These are phyloP conservation scores for Pyrenopolyporus hunteri DNA, from an alignment of 495 filamentous ascomycete species.

Conservation along the genomic window DNA sequence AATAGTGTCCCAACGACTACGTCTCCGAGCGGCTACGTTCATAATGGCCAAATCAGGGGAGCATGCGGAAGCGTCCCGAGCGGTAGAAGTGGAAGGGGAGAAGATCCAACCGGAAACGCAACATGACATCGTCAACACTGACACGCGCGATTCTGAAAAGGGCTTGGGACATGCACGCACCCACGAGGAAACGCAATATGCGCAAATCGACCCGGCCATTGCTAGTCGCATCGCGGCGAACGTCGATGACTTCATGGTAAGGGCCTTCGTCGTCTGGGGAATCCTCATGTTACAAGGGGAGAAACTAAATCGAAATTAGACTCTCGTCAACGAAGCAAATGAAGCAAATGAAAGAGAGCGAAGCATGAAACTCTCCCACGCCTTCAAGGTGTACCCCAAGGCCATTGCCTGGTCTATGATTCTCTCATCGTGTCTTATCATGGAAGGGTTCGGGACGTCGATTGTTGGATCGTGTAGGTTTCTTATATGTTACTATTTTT, in stretches of 20 bases:
- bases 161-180: conserved; percentile 9
- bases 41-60: conserved; percentile 17
- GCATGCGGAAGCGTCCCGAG: background rate
- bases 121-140: conserved; percentile 11
- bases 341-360: conserved; percentile 44
- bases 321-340: conserved; percentile 43
- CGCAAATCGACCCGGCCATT: conserved; percentile 40
- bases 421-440: conserved; percentile 57
- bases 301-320: conserved; percentile 23
- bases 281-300: background rate
- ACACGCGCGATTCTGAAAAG: conserved; percentile 29
- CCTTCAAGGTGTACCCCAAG: conserved; percentile 51
- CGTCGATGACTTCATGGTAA: conserved; percentile 46
- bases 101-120: conserved; percentile 18
- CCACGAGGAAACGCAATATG: background rate
- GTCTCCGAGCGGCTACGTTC: background rate
- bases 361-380: conserved; percentile 46
- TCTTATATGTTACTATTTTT: background rate
- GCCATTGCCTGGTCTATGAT: conserved; percentile 56
- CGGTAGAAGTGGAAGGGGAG: conserved; percentile 10
- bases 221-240: conserved; percentile 41
- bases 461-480: conserved; percentile 42
- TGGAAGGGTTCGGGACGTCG: conserved; percentile 59
- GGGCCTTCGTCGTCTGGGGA: background rate
- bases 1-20: background rate